Evolutionary conservation across 768 basidiomycete genomes (phyloP).

Genomic region (Suillus cothurnatus): DNA sequence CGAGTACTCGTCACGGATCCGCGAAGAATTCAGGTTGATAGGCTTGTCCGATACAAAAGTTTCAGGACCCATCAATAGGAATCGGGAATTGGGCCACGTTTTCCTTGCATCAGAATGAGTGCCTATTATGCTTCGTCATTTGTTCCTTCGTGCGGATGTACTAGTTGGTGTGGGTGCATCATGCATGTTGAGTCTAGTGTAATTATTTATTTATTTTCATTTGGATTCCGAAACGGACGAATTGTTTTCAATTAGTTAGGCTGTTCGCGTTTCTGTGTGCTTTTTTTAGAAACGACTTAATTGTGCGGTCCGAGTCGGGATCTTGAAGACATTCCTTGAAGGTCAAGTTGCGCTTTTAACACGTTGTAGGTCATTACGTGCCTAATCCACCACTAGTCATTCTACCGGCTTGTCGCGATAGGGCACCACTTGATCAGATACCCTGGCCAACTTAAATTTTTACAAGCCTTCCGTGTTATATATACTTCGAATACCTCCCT

Average conservation of each 20-base stretch:
- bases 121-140: too few relatives aligned
- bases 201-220: conserved; percentile 6
- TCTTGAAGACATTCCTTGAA: not conserved
- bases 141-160: too few relatives aligned
- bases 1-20: not conserved
- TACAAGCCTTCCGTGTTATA: not conserved
- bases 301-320: not conserved
- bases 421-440: not conserved
- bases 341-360: not conserved
- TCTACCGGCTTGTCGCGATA: too few relatives aligned
- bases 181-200: too few relatives aligned
- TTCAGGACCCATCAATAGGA: too few relatives aligned
- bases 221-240: conserved; percentile 3
- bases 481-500: not conserved
- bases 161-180: too few relatives aligned
- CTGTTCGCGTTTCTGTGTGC: not conserved
- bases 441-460: not conserved
- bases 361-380: conserved; percentile 1
- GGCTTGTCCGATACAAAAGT: not conserved
- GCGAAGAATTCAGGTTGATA: too few relatives aligned
- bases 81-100: too few relatives aligned
- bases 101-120: too few relatives aligned
- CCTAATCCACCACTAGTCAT: not conserved
- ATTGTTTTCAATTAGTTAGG: too few relatives aligned
- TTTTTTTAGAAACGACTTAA: not conserved